Base-by-base conservation (phyloP, 2,329 filamentous ascomycete genomes). In the Aureobasidium sp. region DNA sequence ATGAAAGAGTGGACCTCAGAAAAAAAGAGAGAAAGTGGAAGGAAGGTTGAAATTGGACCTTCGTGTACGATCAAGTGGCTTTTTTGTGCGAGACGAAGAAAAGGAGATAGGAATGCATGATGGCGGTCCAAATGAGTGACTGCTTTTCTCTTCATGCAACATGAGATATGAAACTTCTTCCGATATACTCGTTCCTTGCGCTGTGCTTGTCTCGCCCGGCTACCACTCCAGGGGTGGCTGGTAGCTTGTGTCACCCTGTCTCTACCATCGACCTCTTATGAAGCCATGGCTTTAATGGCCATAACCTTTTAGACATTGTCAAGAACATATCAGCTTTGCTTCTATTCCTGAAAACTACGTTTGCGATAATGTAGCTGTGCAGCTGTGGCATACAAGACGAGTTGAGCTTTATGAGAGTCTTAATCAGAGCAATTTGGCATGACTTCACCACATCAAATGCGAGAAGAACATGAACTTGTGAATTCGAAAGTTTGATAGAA, bases 141-240 rank as follows among this genome's bases (percentile, higher is more conserved):
- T 16, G 34, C 49, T 39, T 16, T 36, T 7, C 6, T 32, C 29
- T 44, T 36, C 8, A 57, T 45, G 53, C 36, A 57, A 57, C 3
- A 57, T 45, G 53, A 57, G 39, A 45, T 36, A 45, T 57, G 53
- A 36, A 45, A 45, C 16, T 57, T 36, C 37, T 44, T 57, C n/a
- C 14, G 3, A n/a, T 10, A 8, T 32, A 7, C 14, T 32, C 16
- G 45, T 48, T 10, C 14, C 14, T 10, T n/a, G 7, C 25, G 27
- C 14, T 48, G 41, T 44, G 41, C n/a, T 44, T 25, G n/a, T 25
- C 41, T 21, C 10, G 16, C 37, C 16, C 9, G 3, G 14, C 16
- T 44, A 25, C 41, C 41, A 9, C 11, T 44, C 4, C 5, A 44
- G 21, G 21, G 41, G 41, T 25, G 9, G n/a, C 2, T 27, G n/a